Evolutionary conservation across 2,329 filamentous ascomycete genomes (phyloP).

Genomic region (Ceratocystiopsis minuta): DNA sequence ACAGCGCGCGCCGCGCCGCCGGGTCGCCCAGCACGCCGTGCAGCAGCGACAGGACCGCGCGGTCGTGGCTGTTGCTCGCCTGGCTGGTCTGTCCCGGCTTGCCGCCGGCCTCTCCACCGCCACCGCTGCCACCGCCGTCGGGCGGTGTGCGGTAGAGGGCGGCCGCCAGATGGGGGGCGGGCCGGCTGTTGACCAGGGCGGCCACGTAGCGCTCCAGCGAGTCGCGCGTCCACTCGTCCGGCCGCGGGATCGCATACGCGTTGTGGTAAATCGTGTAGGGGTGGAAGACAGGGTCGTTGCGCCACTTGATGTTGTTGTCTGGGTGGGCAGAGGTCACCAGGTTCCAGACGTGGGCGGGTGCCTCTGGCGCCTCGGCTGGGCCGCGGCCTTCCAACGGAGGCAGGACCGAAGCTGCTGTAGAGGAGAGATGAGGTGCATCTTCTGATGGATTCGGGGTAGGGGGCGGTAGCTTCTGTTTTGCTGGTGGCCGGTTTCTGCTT

Average conservation of each 20-base stretch:
- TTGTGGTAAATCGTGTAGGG: conserved; percentile 10
- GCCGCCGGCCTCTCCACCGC: too few relatives aligned
- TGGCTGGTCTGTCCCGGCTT: not conserved
- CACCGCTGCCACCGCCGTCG: not conserved
- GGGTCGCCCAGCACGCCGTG: conserved; percentile 21
- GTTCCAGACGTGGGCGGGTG: conserved; percentile 1
- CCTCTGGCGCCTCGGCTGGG: too few relatives aligned
- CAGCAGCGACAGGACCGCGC: conserved; percentile 21
- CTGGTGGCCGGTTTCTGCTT: too few relatives aligned
- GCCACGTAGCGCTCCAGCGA: conserved; percentile 25
- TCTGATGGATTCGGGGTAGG: too few relatives aligned
- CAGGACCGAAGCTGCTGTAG: too few relatives aligned
- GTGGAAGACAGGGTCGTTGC: conserved; percentile 4
- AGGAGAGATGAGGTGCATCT: too few relatives aligned
- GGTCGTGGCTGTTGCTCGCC: conserved; percentile 13
- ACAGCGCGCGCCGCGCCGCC: conserved; percentile 17
- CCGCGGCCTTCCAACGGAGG: too few relatives aligned
- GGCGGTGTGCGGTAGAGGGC: conserved; percentile 17
- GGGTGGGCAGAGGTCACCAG: conserved; percentile 5
- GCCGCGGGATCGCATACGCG: conserved; percentile 22
- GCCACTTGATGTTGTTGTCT: not conserved
- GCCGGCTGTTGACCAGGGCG: conserved; percentile 20
- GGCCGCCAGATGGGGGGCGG: conserved; percentile 16
- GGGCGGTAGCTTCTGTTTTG: too few relatives aligned
- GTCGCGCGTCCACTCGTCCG: conserved; percentile 22